A percentile compares a stretch with the other conserved stretches of the same genome.
Conservation (phyloP, 1,284 basidiomycete genomes). For the Xanthoconium separans region DNA sequence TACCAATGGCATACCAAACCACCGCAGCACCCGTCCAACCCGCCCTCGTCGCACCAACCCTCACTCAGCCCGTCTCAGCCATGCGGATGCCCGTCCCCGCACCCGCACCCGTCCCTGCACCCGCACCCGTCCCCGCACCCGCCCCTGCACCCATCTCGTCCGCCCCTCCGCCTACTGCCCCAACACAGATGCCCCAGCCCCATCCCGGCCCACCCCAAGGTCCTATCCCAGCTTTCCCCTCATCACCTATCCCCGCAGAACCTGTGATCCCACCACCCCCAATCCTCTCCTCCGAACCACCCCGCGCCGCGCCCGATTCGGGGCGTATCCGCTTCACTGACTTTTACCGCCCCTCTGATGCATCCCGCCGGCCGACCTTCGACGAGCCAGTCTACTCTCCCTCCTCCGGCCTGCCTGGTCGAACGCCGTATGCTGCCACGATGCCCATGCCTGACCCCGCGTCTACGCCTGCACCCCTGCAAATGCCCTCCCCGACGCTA, state of each 20-base stretch:
- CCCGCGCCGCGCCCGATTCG: slow-evolving; percentile 8
- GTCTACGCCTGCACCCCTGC: slow-evolving; percentile 4
- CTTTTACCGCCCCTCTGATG: slow-evolving; percentile 25
- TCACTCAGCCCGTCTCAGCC: slow-evolving; percentile 4
- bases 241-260: slow-evolving; percentile 7
- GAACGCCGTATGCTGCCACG: slow-evolving; percentile 9
- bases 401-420: slow-evolving; percentile 11
- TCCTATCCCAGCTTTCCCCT: slow-evolving; percentile 14
- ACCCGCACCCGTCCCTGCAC: neutral
- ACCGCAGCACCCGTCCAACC: slow-evolving; percentile 17
- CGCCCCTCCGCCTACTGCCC: neutral
- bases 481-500: slow-evolving; percentile 3
- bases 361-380: neutral
- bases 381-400: slow-evolving; percentile 15
- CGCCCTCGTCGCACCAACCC: slow-evolving; percentile 1
- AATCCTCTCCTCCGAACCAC: slow-evolving; percentile 4
- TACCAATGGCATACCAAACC: slow-evolving; percentile 24
- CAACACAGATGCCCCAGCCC: slow-evolving; percentile 26
- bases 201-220: neutral
- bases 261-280: slow-evolving; percentile 29
- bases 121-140: neutral
- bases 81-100: slow-evolving; percentile 22
- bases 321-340: slow-evolving; percentile 30
- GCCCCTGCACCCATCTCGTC: neutral
- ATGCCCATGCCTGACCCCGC: slow-evolving; percentile 11